These are phyloP conservation scores for Cyclocybe cylindracea DNA, from an alignment of 768 basidiomycete genomes.

Conservation along the genomic window DNA sequence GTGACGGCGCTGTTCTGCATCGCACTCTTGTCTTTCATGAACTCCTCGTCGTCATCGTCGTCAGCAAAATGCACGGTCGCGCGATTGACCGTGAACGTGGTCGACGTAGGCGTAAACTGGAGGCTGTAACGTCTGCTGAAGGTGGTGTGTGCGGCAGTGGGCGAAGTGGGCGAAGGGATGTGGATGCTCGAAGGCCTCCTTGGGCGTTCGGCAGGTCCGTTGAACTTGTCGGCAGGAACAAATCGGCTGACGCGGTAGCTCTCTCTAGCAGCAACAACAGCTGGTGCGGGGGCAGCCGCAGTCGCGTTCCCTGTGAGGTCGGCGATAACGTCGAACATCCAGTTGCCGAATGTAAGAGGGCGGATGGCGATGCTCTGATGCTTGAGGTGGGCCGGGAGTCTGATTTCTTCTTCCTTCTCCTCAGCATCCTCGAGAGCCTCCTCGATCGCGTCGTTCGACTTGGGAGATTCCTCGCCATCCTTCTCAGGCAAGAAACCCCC, in stretches of 20 bases:
- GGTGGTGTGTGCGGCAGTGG: conserved; percentile 29
- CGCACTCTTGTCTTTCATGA: conserved; percentile 46
- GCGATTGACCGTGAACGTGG: conserved; percentile 2
- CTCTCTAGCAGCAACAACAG: not conserved
- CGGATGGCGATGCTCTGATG: conserved; percentile 50
- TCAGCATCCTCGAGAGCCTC: conserved; percentile 47
- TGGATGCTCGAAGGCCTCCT: conserved; percentile 22
- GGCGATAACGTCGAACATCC: conserved; percentile 83
- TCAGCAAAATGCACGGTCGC: not conserved
- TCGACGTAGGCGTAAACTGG: conserved; percentile 60
- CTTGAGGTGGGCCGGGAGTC: conserved; percentile 27
- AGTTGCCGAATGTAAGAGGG: conserved; percentile 67
- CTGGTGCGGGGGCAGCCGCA: conserved; percentile 3
- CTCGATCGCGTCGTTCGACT: conserved; percentile 47
- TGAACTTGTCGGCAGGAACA: conserved; percentile 1
- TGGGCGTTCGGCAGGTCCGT: not conserved
- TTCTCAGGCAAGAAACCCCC: conserved; percentile 53
- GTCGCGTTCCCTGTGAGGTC: conserved; percentile 50
- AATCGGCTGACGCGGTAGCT: not conserved
- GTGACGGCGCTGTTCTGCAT: conserved; percentile 38
- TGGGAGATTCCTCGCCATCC: conserved; percentile 28
- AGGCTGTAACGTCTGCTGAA: conserved; percentile 49
- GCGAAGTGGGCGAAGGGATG: conserved; percentile 19
- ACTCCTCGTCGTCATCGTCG: conserved; percentile 23
- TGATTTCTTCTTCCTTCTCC: conserved; percentile 36